A percentile compares a stretch with the other conserved stretches of the same genome.
phyloP scores from a whole-genome alignment of 805 yeast genomes.

The Kregervanrija delftensis region DNA sequence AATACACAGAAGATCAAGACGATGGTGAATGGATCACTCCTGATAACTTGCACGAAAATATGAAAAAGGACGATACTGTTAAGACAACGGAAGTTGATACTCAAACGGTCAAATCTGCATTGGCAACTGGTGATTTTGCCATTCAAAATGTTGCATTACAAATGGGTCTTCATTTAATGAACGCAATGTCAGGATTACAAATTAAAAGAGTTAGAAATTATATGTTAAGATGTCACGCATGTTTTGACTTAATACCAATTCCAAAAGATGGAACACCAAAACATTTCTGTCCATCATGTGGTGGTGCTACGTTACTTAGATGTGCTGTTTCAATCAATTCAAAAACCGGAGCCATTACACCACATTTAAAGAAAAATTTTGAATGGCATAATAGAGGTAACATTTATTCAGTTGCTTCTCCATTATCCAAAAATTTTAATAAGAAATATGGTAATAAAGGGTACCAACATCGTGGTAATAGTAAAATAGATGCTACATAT shows the following conservation, averaged over 20 bases:
- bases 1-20: conserved; percentile 67
- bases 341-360: conserved; percentile 72
- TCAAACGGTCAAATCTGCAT: conserved; percentile 60
- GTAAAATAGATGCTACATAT: conserved; percentile 46
- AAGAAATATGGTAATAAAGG: conserved; percentile 76
- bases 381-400: conserved; percentile 93
- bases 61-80: conserved; percentile 49
- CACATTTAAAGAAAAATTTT: conserved; percentile 85
- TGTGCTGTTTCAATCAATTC: conserved; percentile 85
- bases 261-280: conserved; percentile 69
- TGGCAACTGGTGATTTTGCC: conserved; percentile 95
- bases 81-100: conserved; percentile 23
- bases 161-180: conserved; percentile 81
- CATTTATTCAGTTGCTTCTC: conserved; percentile 76
- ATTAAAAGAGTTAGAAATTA: conserved; percentile 82
- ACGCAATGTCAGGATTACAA: conserved; percentile 74
- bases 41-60: conserved; percentile 67
- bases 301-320: conserved; percentile 83
- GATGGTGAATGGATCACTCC: conserved; percentile 91
- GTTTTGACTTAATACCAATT: conserved; percentile 76
- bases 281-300: conserved; percentile 94
- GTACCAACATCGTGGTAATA: conserved; percentile 59
- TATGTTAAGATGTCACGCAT: conserved; percentile 96
- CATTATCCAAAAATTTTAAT: conserved; percentile 68
- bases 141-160: conserved; percentile 93